Percentiles rank a stretch among this genome's conserved stretches.
phyloP scores from a whole-genome alignment of 441 rosid genomes.

The Mallotus japonicus region DNA sequence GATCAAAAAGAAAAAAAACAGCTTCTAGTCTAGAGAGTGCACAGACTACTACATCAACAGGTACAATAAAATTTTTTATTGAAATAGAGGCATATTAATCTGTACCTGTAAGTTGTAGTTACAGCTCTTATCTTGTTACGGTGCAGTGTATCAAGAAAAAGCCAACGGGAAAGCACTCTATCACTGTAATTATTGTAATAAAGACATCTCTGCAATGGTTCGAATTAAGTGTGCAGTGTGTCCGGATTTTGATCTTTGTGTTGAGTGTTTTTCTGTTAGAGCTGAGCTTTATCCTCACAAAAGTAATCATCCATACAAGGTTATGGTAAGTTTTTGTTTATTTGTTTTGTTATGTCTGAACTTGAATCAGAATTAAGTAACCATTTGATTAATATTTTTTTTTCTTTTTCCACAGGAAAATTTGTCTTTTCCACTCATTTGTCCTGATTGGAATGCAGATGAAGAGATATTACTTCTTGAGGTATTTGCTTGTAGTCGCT shows the following conservation, averaged over 20 bases:
- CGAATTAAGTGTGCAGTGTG: slow-evolving; percentile 86
- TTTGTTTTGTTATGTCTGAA: neutral
- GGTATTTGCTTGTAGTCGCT: slow-evolving; percentile 41
- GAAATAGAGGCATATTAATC: no score
- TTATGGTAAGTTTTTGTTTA: slow-evolving; percentile 55
- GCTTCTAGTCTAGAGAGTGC: slow-evolving; percentile 34
- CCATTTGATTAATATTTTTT: neutral
- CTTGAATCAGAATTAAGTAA: slow-evolving; percentile 3
- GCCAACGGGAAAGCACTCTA: slow-evolving; percentile 59
- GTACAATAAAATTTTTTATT: slow-evolving; percentile 21
- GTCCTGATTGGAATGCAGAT: slow-evolving; percentile 94
- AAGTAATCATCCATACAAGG: slow-evolving; percentile 73
- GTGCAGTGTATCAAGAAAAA: slow-evolving; percentile 37
- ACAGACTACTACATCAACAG: slow-evolving; percentile 29
- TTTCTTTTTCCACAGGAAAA: slow-evolving; percentile 61
- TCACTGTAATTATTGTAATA: slow-evolving; percentile 87
- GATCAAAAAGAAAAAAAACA: slow-evolving; percentile 58
- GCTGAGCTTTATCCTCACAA: slow-evolving; percentile 72
- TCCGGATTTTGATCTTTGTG: slow-evolving; percentile 86
- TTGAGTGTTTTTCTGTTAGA: slow-evolving; percentile 84
- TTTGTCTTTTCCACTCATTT: slow-evolving; percentile 80
- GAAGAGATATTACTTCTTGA: slow-evolving; percentile 94
- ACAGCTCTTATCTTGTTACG: slow-evolving; percentile 3
- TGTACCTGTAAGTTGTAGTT: neutral
- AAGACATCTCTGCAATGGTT: slow-evolving; percentile 73